These are phyloP conservation scores for Lentinula aciculospora DNA, from an alignment of 768 basidiomycete species.

Conservation along the genomic window DNA sequence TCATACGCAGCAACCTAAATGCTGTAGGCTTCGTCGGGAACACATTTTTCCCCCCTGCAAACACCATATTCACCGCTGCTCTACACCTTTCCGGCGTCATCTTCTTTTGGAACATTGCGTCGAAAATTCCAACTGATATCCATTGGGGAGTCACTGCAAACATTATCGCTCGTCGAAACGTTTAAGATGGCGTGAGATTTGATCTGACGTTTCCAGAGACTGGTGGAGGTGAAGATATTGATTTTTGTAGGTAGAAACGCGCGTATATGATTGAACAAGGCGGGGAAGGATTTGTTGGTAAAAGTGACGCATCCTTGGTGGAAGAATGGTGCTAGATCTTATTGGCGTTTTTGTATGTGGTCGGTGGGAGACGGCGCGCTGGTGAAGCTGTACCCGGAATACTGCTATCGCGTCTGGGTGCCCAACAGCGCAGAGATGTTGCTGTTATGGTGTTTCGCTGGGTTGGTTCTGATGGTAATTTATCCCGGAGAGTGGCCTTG, in stretches of 20 bases:
- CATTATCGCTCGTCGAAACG: conserved; percentile 41
- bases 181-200: conserved; percentile 38
- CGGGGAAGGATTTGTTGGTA: conserved; percentile 38
- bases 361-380: conserved; percentile 51
- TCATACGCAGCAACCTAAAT: conserved; percentile 37
- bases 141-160: conserved; percentile 66
- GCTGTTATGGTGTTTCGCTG: conserved; percentile 18
- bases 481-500: conserved; percentile 5
- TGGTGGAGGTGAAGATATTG: conserved; percentile 60
- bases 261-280: conserved; percentile 25
- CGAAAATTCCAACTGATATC: conserved; percentile 39
- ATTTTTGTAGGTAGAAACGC: conserved; percentile 48
- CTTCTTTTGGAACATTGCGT: conserved; percentile 58
- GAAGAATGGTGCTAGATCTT: conserved; percentile 37
- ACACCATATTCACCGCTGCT: conserved; percentile 45
- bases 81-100: conserved; percentile 52
- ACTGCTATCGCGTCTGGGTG: conserved; percentile 36
- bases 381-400: conserved; percentile 39
- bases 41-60: conserved; percentile 40
- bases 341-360: conserved; percentile 56
- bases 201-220: conserved; percentile 52
- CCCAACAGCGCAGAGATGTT: conserved; percentile 47
- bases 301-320: conserved; percentile 57
- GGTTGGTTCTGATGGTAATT: background rate
- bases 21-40: conserved; percentile 55